These are phyloP conservation scores for Chamaecyparis obtusa DNA, from an alignment of 75 land plant genomes.

Conservation along the genomic window DNA sequence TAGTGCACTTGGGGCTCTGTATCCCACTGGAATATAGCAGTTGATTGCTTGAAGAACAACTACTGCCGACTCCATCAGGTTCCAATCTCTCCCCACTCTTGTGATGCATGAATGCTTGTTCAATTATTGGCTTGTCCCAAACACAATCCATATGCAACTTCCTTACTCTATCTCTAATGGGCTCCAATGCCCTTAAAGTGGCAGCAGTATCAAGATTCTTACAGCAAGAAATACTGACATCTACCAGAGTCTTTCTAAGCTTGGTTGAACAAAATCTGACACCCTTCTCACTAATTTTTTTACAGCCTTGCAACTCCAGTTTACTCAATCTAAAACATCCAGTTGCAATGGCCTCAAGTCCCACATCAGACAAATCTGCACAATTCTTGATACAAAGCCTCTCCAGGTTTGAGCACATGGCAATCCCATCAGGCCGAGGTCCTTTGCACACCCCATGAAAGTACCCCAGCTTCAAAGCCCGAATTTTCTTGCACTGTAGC, in stretches of 20 bases:
- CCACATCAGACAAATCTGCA: conserved; percentile 63
- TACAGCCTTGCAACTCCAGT: conserved; percentile 54
- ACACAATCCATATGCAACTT: conserved; percentile 72
- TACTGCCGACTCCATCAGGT: not conserved
- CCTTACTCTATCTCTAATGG: conserved; percentile 45
- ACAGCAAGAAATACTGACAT: conserved; percentile 72
- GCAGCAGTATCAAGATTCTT: conserved; percentile 43
- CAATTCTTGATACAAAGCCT: conserved; percentile 52
- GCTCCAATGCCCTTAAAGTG: conserved; percentile 63
- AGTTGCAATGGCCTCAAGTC: conserved; percentile 43
- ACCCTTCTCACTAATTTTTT: conserved; percentile 52
- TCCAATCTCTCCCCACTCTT: not conserved
- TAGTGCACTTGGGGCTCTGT: not conserved
- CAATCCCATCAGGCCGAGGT: conserved; percentile 64
- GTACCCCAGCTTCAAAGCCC: conserved; percentile 54
- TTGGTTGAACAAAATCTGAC: conserved; percentile 40
- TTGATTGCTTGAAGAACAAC: not conserved
- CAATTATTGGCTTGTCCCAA: conserved; percentile 35
- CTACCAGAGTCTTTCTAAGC: conserved; percentile 47
- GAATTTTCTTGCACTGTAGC: conserved; percentile 38
- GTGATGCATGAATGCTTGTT: conserved; percentile 9
- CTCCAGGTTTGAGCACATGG: conserved; percentile 53
- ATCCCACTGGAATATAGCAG: no score
- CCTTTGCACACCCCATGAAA: conserved; percentile 73
- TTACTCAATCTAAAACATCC: conserved; percentile 50